Evolutionary conservation across 257 asterid species (phyloP).

Genomic region (Capsicum pubescens): DNA sequence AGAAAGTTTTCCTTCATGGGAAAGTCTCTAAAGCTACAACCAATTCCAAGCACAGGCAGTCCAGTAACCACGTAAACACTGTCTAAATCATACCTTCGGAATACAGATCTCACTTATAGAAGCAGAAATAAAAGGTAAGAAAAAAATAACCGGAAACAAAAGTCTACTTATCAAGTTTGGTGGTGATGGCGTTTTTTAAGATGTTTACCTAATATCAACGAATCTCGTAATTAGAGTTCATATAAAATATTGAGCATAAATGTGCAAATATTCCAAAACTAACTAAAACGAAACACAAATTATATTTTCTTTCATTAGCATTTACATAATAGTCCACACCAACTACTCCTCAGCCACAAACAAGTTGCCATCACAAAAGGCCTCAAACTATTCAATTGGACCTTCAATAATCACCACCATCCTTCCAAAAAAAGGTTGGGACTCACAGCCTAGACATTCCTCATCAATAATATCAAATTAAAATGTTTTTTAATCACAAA

Average conservation of each 20-base stretch:
- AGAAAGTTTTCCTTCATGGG: conserved; percentile 2
- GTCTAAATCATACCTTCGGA: neutral
- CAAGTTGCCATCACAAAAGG: too few species aligned
- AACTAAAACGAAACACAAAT: neutral
- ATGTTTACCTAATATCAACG: too few species aligned
- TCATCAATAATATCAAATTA: neutral
- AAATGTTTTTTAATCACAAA: too few species aligned
- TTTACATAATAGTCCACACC: conserved; percentile 36
- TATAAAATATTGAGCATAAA: too few species aligned
- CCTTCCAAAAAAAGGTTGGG: neutral
- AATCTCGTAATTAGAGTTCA: too few species aligned
- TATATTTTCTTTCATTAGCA: neutral
- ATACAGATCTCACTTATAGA: neutral
- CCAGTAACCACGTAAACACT: neutral
- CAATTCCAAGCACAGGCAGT: conserved; percentile 2
- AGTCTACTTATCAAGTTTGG: neutral
- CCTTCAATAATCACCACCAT: too few species aligned
- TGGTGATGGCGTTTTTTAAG: neutral
- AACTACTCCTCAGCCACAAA: too few species aligned
- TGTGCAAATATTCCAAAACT: too few species aligned
- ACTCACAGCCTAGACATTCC: neutral
- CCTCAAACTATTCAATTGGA: too few species aligned
- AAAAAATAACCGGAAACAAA: neutral
- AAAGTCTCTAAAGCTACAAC: neutral
- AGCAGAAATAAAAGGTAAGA: neutral